Evolutionary conservation across 2,329 filamentous ascomycete genomes (phyloP).

Genomic region (Fusarium graminum): DNA sequence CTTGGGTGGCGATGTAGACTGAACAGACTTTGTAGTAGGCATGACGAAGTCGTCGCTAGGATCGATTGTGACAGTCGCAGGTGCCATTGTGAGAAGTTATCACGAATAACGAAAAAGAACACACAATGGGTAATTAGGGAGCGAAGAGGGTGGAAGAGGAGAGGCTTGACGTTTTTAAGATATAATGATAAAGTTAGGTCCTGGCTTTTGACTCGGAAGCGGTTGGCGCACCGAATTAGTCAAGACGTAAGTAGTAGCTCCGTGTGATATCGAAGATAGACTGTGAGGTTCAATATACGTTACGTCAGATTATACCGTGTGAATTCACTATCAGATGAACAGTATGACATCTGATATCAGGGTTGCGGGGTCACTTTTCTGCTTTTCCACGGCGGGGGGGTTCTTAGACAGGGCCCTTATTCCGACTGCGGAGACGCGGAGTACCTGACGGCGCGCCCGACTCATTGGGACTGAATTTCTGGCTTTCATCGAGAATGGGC

Average conservation of each 20-base stretch:
- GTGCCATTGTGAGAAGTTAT: slow-evolving; percentile 59
- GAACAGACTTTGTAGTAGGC: slow-evolving; percentile 40
- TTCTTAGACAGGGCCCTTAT: slow-evolving; percentile 35
- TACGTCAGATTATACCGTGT: slow-evolving; percentile 31
- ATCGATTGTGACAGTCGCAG: slow-evolving; percentile 68
- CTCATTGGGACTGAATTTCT: slow-evolving; percentile 27
- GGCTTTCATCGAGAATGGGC: slow-evolving; percentile 4
- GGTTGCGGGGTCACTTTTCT: slow-evolving; percentile 48
- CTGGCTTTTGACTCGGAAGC: slow-evolving; percentile 42
- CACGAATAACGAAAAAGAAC: slow-evolving; percentile 8
- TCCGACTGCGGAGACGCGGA: slow-evolving; percentile 51
- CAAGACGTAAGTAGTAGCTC: slow-evolving; percentile 39
- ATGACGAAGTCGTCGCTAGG: slow-evolving; percentile 65
- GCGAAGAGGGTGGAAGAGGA: slow-evolving; percentile 8
- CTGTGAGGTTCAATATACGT: slow-evolving; percentile 29
- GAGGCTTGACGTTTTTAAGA: slow-evolving; percentile 34
- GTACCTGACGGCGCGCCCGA: slow-evolving; percentile 36
- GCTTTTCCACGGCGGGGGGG: slow-evolving; percentile 46
- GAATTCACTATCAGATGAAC: slow-evolving; percentile 19
- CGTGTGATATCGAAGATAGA: slow-evolving; percentile 24
- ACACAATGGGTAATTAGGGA: slow-evolving; percentile 8
- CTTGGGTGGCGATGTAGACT: slow-evolving; percentile 48
- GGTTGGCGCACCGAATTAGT: slow-evolving; percentile 47
- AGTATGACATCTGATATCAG: slow-evolving; percentile 43
- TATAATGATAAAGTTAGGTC: slow-evolving; percentile 36